Percentiles rank a stretch among this genome's conserved stretches.
Conservation (phyloP, 2,329 filamentous ascomycete species). For the Calonectria henricotiae region DNA sequence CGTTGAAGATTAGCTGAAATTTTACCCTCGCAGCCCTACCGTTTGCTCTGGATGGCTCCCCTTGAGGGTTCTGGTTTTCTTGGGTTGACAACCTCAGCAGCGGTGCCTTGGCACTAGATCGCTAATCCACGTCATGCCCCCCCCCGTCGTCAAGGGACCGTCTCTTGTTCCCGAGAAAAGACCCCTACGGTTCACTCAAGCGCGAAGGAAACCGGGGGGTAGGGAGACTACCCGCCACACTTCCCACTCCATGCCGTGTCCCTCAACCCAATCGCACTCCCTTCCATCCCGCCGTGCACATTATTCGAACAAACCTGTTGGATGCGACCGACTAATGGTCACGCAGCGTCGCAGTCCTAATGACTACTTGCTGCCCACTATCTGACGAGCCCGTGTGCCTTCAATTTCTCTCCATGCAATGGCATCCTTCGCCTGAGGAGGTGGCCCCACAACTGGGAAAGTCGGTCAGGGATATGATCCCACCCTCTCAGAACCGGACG, state of each 20-base stretch:
- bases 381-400: constrained; percentile 54
- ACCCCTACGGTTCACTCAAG: constrained; percentile 39
- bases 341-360: constrained; percentile 47
- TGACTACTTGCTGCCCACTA: constrained; percentile 40
- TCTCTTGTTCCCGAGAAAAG: constrained; percentile 39
- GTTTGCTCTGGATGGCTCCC: constrained; percentile 30
- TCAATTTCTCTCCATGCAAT: constrained; percentile 54
- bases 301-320: constrained; percentile 33
- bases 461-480: constrained; percentile 55
- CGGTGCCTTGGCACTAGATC: constrained; percentile 39
- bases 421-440: constrained; percentile 54
- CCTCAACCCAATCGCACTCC: constrained; percentile 36
- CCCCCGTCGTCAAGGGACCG: constrained; percentile 31
- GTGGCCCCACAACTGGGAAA: constrained; percentile 49
- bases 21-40: constrained; percentile 52
- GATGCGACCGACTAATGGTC: constrained; percentile 48
- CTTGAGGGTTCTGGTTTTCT: constrained; percentile 26
- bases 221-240: constrained; percentile 30
- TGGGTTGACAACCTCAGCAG: constrained; percentile 36
- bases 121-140: constrained; percentile 29
- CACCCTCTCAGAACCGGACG: constrained; percentile 41
- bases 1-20: constrained; percentile 45
- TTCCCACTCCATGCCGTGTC: constrained; percentile 17
- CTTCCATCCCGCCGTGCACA: constrained; percentile 36
- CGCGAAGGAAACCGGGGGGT: constrained; percentile 22